Base-by-base conservation (phyloP, 1,284 basidiomycete species). In the Earliella scabrosa region DNA sequence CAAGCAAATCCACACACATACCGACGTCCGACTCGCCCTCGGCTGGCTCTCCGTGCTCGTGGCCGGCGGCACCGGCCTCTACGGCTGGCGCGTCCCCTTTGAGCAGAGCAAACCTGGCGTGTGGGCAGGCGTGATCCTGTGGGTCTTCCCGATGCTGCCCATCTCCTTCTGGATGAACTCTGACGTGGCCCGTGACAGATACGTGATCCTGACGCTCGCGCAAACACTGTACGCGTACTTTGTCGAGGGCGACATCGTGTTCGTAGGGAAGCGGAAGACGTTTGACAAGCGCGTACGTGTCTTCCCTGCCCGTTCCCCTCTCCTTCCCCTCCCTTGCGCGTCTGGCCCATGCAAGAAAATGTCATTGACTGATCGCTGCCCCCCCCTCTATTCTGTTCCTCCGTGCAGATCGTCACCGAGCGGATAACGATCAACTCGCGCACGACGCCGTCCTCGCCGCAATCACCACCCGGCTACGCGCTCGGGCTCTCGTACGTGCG, bases 1-100 rank as follows among this genome's bases (percentile, higher is more conserved):
- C 78, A 92, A 90, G 58, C 89, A 92, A 68, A 93, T 88, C 47
- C 82, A 94, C 70, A 77, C 85, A 39, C 93, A 97, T 67, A 92
- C 92, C 2, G 93, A 95, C 66, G 86, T 96, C 16, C 86, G 92
- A 43, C 82, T 97, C 45, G 86, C 77, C 0, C 79, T 96, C 13
- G 95, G 94, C 20, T 96, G 92, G 87, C 78, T 87, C 10, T 86
- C 89, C 54, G 90, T 95, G 39, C 78, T 93, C 56, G 80, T 95
- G 20, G 91, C 93, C 29, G 82, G 81, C 31, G 88, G 82, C 5
- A 92, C 91, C n/a, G 88, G 86, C 21, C 76, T 91, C 44, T 95
- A 96, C 67, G 90, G 92, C 40, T 93, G 87, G 73, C 87, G 88
- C 67, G 77, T 89, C 53, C 86, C 90, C n/a, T 97, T 95, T 70